Evolutionary conservation across 2,329 filamentous ascomycete genomes (phyloP), one percentile per base, ranked within the genome.

Genomic region (Zopfia rhizophila): DNA sequence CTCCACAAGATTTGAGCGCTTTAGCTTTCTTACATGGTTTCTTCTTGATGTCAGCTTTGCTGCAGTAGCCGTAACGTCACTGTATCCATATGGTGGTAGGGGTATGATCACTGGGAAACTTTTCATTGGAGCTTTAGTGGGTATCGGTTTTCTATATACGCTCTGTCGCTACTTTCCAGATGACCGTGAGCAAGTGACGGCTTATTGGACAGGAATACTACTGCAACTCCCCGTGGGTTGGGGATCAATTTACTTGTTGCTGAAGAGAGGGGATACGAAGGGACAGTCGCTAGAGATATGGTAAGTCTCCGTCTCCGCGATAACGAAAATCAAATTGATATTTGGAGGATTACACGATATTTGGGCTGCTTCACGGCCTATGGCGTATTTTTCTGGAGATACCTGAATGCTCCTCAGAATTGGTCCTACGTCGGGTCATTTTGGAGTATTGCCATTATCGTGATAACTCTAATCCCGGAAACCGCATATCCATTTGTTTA

Each of bases 231-330:
- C 70, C 5, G 74, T 74, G 43, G 65, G 68, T 11, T 72, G 68
- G 67, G 70, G 65, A 0, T 63, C 63, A 28, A 37, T 73, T 12
- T 55, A 53, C 16, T 52, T 63, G 24, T 59, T 73, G 40, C 22
- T 72, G 18, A 58, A 58, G 24, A 50, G 65, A 14, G 37, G 62
- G 25, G 61, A 70, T 45, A 68, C 69, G 3, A 72, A 68, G 25
- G 72, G 72, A 5, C 71, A 74, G 51, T 69, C 63, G 35, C 38
- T 74, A 7, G 72, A 74, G 53, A 73, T 74, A 7, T 74, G 72
- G 71, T 73, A 44, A 29, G 69, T 58, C 23, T 13, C 14, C 29
- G n/a, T 32, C 7, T 14, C 7, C 14, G 8, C 29, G n/a, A 10
- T 10, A 16, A 8, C 14, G 8, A 16, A 10, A 8, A 8, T 7